These are phyloP conservation scores for Pestalotiopsis sp. DNA, from an alignment of 2,329 filamentous ascomycete genomes.

Conservation along the genomic window DNA sequence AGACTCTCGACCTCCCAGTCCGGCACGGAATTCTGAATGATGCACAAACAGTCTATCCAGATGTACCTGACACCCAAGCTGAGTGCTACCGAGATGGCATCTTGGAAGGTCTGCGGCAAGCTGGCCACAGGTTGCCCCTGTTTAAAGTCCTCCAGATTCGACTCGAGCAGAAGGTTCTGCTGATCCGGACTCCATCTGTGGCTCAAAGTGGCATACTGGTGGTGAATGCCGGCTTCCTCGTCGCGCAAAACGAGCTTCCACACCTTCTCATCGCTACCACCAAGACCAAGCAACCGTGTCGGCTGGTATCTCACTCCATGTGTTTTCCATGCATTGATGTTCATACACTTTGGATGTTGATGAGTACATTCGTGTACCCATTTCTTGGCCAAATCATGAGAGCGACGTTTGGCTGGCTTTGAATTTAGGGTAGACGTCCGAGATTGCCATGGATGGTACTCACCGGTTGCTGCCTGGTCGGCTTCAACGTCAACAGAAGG, in stretches of 20 bases:
- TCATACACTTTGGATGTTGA: not conserved
- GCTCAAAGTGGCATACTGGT: conserved; percentile 6
- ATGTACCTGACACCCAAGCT: not conserved
- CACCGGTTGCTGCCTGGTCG: not conserved
- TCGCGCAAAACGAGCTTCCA: not conserved
- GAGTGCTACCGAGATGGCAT: not conserved
- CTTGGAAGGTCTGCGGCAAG: not conserved
- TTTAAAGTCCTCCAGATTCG: not conserved
- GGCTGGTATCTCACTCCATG: not conserved
- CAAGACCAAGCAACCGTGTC: not conserved
- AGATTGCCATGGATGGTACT: not conserved
- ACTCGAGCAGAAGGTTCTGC: not conserved
- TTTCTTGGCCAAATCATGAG: not conserved
- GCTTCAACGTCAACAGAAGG: not conserved
- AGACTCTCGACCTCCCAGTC: not conserved
- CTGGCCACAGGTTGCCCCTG: not conserved
- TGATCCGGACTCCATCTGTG: conserved; percentile 9
- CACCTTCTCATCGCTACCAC: not conserved
- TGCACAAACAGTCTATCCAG: conserved; percentile 4
- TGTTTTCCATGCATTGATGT: not conserved
- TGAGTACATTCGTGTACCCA: not conserved
- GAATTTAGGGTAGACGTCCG: not conserved
- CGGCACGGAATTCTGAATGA: not conserved
- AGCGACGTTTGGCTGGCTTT: not conserved
- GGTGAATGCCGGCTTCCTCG: not conserved